Evolutionary conservation across 2,329 filamentous ascomycete species (phyloP).

Genomic region (Boeremia exigua): DNA sequence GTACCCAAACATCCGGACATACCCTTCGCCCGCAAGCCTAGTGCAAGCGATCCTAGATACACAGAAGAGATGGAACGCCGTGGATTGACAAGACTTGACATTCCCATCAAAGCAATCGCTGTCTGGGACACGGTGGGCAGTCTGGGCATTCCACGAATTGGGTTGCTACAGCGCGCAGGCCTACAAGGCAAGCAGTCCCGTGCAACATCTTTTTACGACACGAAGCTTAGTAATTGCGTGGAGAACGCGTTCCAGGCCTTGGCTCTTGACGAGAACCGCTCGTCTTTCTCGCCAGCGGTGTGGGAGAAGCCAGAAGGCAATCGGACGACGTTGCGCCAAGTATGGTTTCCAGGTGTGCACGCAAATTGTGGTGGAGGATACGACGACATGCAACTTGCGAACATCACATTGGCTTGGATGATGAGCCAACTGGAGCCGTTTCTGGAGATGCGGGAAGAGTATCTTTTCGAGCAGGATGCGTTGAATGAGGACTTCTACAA

Average conservation of each 20-base stretch:
- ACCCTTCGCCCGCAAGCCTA: constrained; percentile 56
- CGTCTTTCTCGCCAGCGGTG: constrained; percentile 59
- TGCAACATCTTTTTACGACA: constrained; percentile 57
- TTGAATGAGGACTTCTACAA: constrained; percentile 54
- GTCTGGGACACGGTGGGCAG: constrained; percentile 59
- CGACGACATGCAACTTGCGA: constrained; percentile 53
- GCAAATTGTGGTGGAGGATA: constrained; percentile 60
- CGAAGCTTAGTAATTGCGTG: constrained; percentile 50
- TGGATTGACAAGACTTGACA: constrained; percentile 42
- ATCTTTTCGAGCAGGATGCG: constrained; percentile 56
- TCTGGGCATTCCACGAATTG: constrained; percentile 56
- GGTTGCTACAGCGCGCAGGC: constrained; percentile 45
- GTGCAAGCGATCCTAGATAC: constrained; percentile 52
- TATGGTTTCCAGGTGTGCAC: constrained; percentile 64
- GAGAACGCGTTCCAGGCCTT: constrained; percentile 64
- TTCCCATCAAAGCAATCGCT: constrained; percentile 53
- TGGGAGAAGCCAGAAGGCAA: constrained; percentile 58
- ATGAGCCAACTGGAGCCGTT: constrained; percentile 59
- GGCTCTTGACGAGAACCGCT: constrained; percentile 60
- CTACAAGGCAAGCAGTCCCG: constrained; percentile 45
- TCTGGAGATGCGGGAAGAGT: constrained; percentile 56
- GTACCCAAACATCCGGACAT: constrained; percentile 53
- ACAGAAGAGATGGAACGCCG: constrained; percentile 49
- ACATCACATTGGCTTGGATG: constrained; percentile 65
- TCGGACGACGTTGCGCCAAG: constrained; percentile 56